These are phyloP conservation scores for Arachnomyces sp. DNA, from an alignment of 2,329 filamentous ascomycete species.

Conservation along the genomic window DNA sequence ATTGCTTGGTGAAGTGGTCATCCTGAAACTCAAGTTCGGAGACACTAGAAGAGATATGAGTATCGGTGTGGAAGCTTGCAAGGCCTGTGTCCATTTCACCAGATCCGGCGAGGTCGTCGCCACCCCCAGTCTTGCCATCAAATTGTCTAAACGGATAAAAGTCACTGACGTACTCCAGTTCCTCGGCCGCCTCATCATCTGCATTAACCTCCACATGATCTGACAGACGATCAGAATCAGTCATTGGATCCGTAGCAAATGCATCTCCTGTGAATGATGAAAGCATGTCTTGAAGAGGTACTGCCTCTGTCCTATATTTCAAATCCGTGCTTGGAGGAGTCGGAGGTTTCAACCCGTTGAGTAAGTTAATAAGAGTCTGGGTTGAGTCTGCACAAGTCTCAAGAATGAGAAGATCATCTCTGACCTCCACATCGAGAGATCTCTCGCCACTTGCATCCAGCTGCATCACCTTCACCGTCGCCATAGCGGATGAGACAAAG, in stretches of 20 bases:
- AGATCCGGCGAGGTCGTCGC: constrained; percentile 13
- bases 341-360: constrained; percentile 76
- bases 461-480: constrained; percentile 53
- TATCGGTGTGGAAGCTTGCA: constrained; percentile 47
- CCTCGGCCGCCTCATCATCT: constrained; percentile 31
- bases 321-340: constrained; percentile 71
- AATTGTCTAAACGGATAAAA: constrained; percentile 45
- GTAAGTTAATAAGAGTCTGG: constrained; percentile 73
- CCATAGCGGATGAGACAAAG: constrained; percentile 74
- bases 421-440: constrained; percentile 69
- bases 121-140: constrained; percentile 24
- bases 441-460: constrained; percentile 53
- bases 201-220: constrained; percentile 38
- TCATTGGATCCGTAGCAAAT: constrained; percentile 43
- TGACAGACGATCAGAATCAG: constrained; percentile 17
- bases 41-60: constrained; percentile 49
- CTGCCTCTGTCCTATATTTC: constrained; percentile 79
- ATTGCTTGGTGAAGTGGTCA: constrained; percentile 63
- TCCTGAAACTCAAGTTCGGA: constrained; percentile 66
- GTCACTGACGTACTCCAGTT: constrained; percentile 47
- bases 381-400: constrained; percentile 97
- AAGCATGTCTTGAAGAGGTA: constrained; percentile 80
- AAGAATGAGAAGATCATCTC: constrained; percentile 77
- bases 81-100: constrained; percentile 32
- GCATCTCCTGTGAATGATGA: constrained; percentile 85